These are phyloP conservation scores for Dovyalis caffra DNA, from an alignment of 345 rosid genomes.

Conservation along the genomic window DNA sequence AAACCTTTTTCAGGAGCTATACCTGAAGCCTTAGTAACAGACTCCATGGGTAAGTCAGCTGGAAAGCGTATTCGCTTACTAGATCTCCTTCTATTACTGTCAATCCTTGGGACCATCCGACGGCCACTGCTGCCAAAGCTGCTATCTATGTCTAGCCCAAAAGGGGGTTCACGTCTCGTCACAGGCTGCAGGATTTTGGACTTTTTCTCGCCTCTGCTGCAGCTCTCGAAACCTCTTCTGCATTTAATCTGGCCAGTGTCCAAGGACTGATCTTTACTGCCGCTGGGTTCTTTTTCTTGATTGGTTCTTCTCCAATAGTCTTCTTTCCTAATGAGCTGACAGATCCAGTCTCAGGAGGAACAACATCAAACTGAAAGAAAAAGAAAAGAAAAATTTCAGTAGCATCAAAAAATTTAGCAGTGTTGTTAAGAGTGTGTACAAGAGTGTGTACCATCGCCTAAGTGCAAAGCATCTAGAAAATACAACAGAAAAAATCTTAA, in stretches of 20 bases:
- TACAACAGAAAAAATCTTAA: background rate
- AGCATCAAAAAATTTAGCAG: constrained; percentile 3
- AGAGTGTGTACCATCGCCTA: background rate
- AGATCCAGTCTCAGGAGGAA: constrained; percentile 93
- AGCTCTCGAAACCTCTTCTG: constrained; percentile 91
- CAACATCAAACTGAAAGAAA: constrained; percentile 82
- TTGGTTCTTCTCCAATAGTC: constrained; percentile 53
- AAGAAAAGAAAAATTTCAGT: constrained; percentile 2
- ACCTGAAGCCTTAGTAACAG: constrained; percentile 40
- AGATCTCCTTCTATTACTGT: constrained; percentile 55
- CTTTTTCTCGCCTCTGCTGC: constrained; percentile 96
- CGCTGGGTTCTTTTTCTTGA: constrained; percentile 65
- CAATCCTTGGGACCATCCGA: constrained; percentile 66
- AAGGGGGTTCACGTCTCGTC: constrained; percentile 48
- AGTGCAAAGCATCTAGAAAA: background rate
- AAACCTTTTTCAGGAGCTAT: constrained; percentile 45
- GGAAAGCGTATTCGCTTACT: constrained; percentile 74
- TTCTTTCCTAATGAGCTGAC: constrained; percentile 92
- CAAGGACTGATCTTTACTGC: constrained; percentile 92
- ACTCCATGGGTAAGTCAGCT: constrained; percentile 68
- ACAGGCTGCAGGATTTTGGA: constrained; percentile 89
- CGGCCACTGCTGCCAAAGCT: constrained; percentile 83
- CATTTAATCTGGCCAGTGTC: constrained; percentile 86
- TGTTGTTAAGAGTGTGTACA: background rate
- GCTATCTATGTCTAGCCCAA: constrained; percentile 51